Evolutionary conservation across 2,329 filamentous ascomycete genomes (phyloP), one percentile per base, ranked within the genome.

Genomic region (Cladophialophora chaetospira): DNA sequence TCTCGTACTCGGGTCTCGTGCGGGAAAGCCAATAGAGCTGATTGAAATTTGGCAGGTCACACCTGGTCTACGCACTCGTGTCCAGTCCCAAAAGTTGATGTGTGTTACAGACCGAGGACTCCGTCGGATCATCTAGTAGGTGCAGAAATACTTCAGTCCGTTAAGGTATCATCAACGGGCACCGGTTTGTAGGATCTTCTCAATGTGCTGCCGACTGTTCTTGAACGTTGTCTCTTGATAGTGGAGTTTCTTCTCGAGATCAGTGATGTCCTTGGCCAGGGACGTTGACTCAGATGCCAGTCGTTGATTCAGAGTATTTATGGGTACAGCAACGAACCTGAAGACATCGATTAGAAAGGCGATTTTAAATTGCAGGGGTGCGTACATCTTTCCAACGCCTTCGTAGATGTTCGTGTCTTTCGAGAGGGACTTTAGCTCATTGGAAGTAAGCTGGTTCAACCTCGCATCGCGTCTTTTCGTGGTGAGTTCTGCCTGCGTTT

Each of bases 331-430:
- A 44, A 96, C 87, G 72, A 99, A 99, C 93, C 93, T 97, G 59
- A 23, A 58, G 29, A 21, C n/a, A n/a, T n/a, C n/a, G n/a, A n/a
- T n/a, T n/a, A n/a, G n/a, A n/a, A n/a, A n/a, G n/a, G n/a, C n/a
- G 21, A 31, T 19, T 13, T 4, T 26, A 28, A 21, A 31, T 19
- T 13, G 4, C 26, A 28, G 17, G 17, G 51, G 31, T 52, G 75
- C 86, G 68, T 74, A 97, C 94, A 99, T 97, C 77, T 97, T 99
- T 49, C 94, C 94, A 9, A 97, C 88, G 4, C 93, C 93, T 75
- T 97, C 93, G 68, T 97, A 99, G 25, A 96, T 84, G 28, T 87
- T 87, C 0, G 91, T 94, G 45, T 87, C 83, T 15, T 82, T 72
- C 3, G 91, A 88, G 59, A 99, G 75, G 5, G 84, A 81, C n/a